These are phyloP conservation scores for Stipa capillata DNA, from an alignment of 176 grass and related monocot species.

Conservation along the genomic window DNA sequence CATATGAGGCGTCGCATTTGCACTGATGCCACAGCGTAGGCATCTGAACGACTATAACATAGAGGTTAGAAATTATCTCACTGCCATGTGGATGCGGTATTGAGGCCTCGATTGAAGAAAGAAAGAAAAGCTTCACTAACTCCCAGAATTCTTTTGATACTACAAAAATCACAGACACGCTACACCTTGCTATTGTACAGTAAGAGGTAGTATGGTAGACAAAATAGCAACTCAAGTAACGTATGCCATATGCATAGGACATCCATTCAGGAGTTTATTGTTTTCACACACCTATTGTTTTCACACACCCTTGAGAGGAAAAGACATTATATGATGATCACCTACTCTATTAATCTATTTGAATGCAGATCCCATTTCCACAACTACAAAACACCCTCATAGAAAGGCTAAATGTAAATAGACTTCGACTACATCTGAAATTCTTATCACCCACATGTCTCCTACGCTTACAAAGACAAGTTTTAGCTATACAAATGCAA, in stretches of 20 bases:
- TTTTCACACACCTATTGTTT: background rate
- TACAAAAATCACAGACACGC: background rate
- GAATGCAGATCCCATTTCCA: background rate
- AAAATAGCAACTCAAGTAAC: background rate
- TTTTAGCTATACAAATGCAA: background rate
- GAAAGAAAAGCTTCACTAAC: background rate
- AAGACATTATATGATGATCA: background rate
- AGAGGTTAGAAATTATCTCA: constrained; percentile 31
- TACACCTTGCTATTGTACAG: background rate
- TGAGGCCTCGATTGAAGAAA: background rate
- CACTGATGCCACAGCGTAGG: constrained; percentile 70
- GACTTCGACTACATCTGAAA: background rate
- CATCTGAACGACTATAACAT: constrained; percentile 61
- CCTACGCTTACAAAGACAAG: background rate
- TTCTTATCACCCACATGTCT: background rate
- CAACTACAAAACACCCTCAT: background rate
- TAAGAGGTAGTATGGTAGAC: background rate
- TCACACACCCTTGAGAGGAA: background rate
- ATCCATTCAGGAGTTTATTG: background rate
- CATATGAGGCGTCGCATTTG: constrained; percentile 78
- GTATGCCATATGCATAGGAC: background rate
- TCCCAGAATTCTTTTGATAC: background rate
- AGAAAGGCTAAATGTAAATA: background rate
- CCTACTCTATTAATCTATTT: background rate
- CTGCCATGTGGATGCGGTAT: background rate